Evolutionary conservation across 2,329 filamentous ascomycete genomes (phyloP).

Genomic region (Didymella segeticola): DNA sequence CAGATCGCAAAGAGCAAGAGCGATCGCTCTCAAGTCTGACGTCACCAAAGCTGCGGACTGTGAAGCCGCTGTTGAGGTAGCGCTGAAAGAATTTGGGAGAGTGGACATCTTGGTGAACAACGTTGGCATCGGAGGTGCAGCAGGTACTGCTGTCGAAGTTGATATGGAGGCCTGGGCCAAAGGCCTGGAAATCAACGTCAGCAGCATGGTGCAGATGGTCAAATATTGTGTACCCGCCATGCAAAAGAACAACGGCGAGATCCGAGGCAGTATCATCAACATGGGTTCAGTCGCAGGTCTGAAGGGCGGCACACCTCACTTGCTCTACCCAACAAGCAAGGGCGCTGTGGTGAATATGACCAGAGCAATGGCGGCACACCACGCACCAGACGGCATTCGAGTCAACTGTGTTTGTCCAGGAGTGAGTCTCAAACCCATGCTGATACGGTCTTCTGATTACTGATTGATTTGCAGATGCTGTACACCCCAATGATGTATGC

Average conservation of each 20-base stretch:
- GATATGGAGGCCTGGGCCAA: constrained; percentile 65
- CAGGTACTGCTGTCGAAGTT: constrained; percentile 66
- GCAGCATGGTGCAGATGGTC: constrained; percentile 69
- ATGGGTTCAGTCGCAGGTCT: constrained; percentile 67
- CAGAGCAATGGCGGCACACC: constrained; percentile 62
- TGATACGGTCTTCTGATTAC: neutral
- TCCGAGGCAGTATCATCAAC: constrained; percentile 64
- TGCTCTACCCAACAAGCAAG: constrained; percentile 62
- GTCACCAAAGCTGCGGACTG: constrained; percentile 64
- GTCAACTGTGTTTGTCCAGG: constrained; percentile 65
- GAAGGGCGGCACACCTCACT: constrained; percentile 60
- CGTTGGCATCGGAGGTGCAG: constrained; percentile 66
- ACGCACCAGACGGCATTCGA: constrained; percentile 58
- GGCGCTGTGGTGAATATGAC: constrained; percentile 64
- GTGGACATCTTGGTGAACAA: constrained; percentile 71
- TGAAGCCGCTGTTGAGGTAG: constrained; percentile 48
- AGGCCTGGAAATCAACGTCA: constrained; percentile 67
- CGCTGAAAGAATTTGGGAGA: constrained; percentile 60
- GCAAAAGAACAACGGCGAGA: constrained; percentile 57
- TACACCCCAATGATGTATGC: constrained; percentile 65
- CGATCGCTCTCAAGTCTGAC: constrained; percentile 57
- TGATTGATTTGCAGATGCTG: constrained; percentile 48
- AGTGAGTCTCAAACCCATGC: constrained; percentile 18
- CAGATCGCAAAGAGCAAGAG: constrained; percentile 20
- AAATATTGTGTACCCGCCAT: constrained; percentile 69